Base-by-base conservation (phyloP, 768 basidiomycete genomes). In the Xerocomellus chrysenteron region DNA sequence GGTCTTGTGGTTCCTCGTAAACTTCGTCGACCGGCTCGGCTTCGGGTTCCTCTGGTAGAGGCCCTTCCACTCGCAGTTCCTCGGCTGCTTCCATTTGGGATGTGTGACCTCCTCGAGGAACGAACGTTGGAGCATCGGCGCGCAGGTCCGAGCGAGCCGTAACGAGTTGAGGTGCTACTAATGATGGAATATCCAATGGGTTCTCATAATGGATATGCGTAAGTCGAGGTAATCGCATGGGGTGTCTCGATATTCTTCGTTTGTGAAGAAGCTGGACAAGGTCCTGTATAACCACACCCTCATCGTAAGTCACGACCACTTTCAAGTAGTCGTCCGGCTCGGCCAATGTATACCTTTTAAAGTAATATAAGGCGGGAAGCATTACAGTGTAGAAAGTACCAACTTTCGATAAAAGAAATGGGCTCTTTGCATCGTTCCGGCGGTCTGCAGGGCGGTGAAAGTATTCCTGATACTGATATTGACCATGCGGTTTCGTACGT, bases 171-270 rank as follows among this genome's bases (percentile, higher is more conserved):
- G 64, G 43, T 11, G 61, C 58, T 8, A 78, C 50, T 21, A 76
- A 50, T 13, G 45, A 44, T 0, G 69, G 71, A 13, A 78, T 66
- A 6, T 76, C 72, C 3, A 63, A 68, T 4, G 63, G 53, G 3
- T 61, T 53, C 16, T 60, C 47, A 62, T 66, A 79, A 5, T 71
- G 46, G 30, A 78, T 65, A 12, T 69, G 61, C 9, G 69, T 68
- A 13, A 76, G 65, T 13, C 65, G 62, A 2, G 45, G 37, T 21
- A 66, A 32, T 19, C n/a, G 54, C 16, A n/a, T 13, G 3, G 41
- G 41, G 4, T 5, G 33, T 4, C 32, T 11, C 40, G 21, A 9
- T 3, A 16, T 44, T 41, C 53, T 52, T 42, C 47, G 40, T 12
- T 54, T 58, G 35, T 68, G 65, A 5, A 75, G 55, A 2, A 65